Conservation (phyloP, 352 stramenopile species). For the Globisporangium emineosum region DNA sequence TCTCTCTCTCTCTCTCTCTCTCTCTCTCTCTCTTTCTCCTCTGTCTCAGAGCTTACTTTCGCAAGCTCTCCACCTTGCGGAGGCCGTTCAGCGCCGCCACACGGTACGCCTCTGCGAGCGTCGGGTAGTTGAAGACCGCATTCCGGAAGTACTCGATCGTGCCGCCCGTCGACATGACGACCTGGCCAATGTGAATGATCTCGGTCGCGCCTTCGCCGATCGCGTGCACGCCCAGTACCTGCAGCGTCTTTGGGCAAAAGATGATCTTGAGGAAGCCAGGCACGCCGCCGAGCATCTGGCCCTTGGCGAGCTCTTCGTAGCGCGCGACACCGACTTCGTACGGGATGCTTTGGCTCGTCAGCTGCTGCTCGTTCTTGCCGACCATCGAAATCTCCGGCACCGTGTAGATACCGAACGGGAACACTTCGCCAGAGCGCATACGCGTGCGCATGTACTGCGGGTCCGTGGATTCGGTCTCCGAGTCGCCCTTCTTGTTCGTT, state of each 20-base stretch:
- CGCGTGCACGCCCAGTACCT: slow-evolving; percentile 77
- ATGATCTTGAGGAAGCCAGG: slow-evolving; percentile 85
- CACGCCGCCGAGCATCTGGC: slow-evolving; percentile 81
- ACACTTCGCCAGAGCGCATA: slow-evolving; percentile 85
- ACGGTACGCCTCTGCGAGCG: slow-evolving; percentile 83
- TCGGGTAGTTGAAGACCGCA: slow-evolving; percentile 92
- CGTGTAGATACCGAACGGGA: slow-evolving; percentile 88
- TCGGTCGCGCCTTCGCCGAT: slow-evolving; percentile 87
- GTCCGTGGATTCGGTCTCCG: slow-evolving; percentile 53
- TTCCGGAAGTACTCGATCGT: slow-evolving; percentile 90
- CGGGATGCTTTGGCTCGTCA: slow-evolving; percentile 68
- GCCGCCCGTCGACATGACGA: slow-evolving; percentile 81
- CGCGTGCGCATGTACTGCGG: slow-evolving; percentile 66
- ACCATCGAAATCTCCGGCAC: slow-evolving; percentile 89
- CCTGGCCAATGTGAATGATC: slow-evolving; percentile 89
- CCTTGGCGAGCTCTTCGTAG: slow-evolving; percentile 83
- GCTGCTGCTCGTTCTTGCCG: slow-evolving; percentile 86
- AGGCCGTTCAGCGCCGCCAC: slow-evolving; percentile 78
- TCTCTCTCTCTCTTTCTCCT: neutral
- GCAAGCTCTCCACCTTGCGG: slow-evolving; percentile 61
- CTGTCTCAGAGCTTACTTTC: slow-evolving; percentile 26
- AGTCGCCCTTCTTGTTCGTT: slow-evolving; percentile 48
- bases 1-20: neutral
- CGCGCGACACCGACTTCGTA: slow-evolving; percentile 79
- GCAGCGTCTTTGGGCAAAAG: slow-evolving; percentile 72